Evolutionary conservation across 805 yeast species (phyloP).

Genomic region (Myxozyma kluyveri): DNA sequence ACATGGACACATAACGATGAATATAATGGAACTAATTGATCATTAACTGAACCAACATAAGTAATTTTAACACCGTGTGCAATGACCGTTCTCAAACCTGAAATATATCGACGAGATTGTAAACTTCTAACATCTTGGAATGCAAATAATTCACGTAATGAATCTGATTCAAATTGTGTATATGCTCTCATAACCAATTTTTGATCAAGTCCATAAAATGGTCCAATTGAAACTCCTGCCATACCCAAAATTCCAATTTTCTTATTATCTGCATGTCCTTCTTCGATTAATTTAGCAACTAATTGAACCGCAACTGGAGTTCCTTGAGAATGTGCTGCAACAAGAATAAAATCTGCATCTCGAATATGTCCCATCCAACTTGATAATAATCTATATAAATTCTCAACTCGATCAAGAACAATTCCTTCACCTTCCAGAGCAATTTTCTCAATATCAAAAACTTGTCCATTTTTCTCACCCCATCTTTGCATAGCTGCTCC

Average conservation of each 20-base stretch:
- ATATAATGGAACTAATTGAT: slow-evolving; percentile 89
- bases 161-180: slow-evolving; percentile 84
- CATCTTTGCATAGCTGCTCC: slow-evolving; percentile 72
- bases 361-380: slow-evolving; percentile 60
- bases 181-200: slow-evolving; percentile 80
- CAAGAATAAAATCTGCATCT: slow-evolving; percentile 77
- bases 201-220: slow-evolving; percentile 87
- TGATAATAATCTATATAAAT: slow-evolving; percentile 66
- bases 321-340: slow-evolving; percentile 96
- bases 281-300: slow-evolving; percentile 67
- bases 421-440: slow-evolving; percentile 94
- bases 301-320: slow-evolving; percentile 84
- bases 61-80: slow-evolving; percentile 71
- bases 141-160: slow-evolving; percentile 81
- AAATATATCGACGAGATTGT: slow-evolving; percentile 68
- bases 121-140: slow-evolving; percentile 73
- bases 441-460: slow-evolving; percentile 71
- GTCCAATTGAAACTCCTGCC: slow-evolving; percentile 97
- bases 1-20: slow-evolving; percentile 81
- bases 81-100: slow-evolving; percentile 62
- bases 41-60: slow-evolving; percentile 86
- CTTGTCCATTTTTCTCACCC: slow-evolving; percentile 47
- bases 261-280: slow-evolving; percentile 46
- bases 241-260: slow-evolving; percentile 75
- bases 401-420: slow-evolving; percentile 79